Conservation (phyloP, 2,329 filamentous ascomycete species). For the Botrytis squamosa region DNA sequence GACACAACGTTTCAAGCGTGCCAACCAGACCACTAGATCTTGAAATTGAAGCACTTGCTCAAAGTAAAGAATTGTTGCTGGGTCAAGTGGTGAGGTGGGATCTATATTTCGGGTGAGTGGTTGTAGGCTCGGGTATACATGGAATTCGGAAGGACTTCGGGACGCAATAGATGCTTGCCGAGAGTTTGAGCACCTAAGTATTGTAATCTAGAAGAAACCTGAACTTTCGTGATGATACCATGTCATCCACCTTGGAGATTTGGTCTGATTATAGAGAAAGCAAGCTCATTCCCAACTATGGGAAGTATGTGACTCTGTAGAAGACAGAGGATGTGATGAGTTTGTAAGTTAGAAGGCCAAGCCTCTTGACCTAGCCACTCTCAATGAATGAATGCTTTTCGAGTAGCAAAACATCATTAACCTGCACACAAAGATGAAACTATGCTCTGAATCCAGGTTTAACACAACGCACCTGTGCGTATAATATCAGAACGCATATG, state of each 20-base stretch:
- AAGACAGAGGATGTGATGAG: neutral
- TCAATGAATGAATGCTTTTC: neutral
- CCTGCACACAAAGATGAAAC: neutral
- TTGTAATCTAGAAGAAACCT: neutral
- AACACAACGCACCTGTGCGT: neutral
- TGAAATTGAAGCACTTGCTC: neutral
- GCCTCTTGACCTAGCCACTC: neutral
- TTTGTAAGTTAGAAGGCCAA: neutral
- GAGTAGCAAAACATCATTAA: neutral
- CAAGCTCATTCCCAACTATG: neutral
- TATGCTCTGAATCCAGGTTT: neutral
- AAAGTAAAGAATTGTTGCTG: neutral
- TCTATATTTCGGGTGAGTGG: neutral
- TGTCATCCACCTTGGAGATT: neutral
- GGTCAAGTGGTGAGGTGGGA: neutral
- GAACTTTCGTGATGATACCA: neutral
- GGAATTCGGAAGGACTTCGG: neutral
- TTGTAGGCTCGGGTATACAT: neutral
- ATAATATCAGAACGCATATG: neutral
- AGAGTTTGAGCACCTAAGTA: neutral
- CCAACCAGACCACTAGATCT: neutral
- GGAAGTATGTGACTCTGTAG: neutral
- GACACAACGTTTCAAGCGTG: conserved; percentile 11
- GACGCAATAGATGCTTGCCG: neutral
- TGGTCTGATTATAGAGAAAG: neutral